Base-by-base conservation (phyloP, 495 filamentous ascomycete genomes). In the Xylaria longipes region DNA sequence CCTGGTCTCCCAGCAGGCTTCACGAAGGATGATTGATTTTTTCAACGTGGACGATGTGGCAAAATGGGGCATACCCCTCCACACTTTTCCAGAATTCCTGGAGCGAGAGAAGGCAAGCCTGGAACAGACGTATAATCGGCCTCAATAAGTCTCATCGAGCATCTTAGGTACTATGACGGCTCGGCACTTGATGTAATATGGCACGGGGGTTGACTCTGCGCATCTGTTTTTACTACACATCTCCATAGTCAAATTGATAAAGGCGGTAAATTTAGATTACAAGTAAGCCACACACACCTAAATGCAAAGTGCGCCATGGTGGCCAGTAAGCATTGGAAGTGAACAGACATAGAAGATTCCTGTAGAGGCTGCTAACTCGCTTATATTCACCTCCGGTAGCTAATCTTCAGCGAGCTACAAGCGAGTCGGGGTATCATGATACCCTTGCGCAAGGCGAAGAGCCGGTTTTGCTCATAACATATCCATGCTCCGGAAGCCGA, bases 71-170 rank as follows among this genome's bases (percentile, higher is more conserved):
- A 54, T 78, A 5, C 43, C 63, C 75, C 33, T 82, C 76, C 74
- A 72, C 1, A 82, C 74, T 4, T 84, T 87, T 65, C 66, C 74
- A 31, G 62, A 75, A 58, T 86, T 82, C 72, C 63, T 86, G 68
- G 73, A 74, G 70, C 74, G 82, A 63, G 80, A 85, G 72, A 78
- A 78, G 70, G 72, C 76, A 2, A 70, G 33, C 1, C 72, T 83
- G 31, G 57, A 68, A 5, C 56, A 65, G 60, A 80, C 78, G 17
- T 82, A 78, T 37, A 35, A 41, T 46, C 25, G 12, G 66, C 3
- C 9, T 27, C 3, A 22, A 14, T 66, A 39, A 31, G 27, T 12
- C 15, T 27, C 6, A 5, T 1, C 33, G 20, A 6, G n/a, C 5
- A 11, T 25, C 2, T 15, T 14, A 37, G 20, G 3, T 11, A 27